Evolutionary conservation across 2,329 filamentous ascomycete species (phyloP), one percentile per base, ranked within the genome.

Genomic region (Epichloe sylvatica): DNA sequence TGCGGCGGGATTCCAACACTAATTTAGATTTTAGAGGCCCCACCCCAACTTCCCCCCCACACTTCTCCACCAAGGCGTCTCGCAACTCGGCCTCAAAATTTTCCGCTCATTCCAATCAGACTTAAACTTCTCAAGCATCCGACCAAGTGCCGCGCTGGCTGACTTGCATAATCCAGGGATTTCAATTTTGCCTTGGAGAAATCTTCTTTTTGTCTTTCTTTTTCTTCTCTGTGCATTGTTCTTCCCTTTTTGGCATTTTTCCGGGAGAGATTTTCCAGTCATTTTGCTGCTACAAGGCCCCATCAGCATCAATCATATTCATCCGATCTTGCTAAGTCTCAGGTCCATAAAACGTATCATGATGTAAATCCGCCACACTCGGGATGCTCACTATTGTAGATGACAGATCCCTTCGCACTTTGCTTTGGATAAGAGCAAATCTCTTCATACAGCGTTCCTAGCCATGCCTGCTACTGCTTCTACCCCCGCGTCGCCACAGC

Each of bases 311-410:
- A 4, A 30, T 30, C 8, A 43, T 13, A 30, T 25, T 25, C 13
- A 45, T 45, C 55, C 53, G 60, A 55, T 57, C 46, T 36, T 61
- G 54, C 55, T 61, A 62, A 62, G 52, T 54, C 52, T 60, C 55
- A 67, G 64, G 64, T 67, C 63, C 64, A 65, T 64, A 64, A 42
- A 57, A 51, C 62, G 64, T 65, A 65, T 66, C 62, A 66, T 51
- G 55, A 64, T 58, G 58, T 59, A 56, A 38, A 55, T 50, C 57
- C 51, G 56, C 46, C 51, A 53, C 57, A 12, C 64, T 58, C 60
- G 61, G 59, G 57, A 65, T 59, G 60, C 65, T 67, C 65, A 67
- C 65, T 56, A 58, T 61, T 65, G 59, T 55, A 62, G 57, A 65
- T 64, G 62, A 62, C 61, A 53, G 55, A 57, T 45, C 52, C 56